Evolutionary conservation across 179 eudicot genomes (phyloP).

Genomic region (Beta macrorhiza): DNA sequence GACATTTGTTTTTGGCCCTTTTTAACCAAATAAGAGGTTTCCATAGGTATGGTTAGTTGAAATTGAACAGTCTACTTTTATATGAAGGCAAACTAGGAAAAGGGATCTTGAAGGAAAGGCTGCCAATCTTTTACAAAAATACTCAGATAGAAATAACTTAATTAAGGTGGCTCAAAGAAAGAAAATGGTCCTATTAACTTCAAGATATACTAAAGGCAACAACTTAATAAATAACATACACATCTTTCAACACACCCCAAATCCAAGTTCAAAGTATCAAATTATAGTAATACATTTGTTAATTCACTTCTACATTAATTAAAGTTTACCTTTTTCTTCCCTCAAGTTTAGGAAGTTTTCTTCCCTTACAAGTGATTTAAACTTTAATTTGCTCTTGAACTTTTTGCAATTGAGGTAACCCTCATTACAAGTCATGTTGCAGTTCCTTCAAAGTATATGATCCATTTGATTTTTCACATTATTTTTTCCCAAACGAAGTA

Average conservation of each 20-base stretch:
- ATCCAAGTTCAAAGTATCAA: constrained; percentile 13
- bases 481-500: not conserved
- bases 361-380: constrained; percentile 37
- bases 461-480: constrained; percentile 14
- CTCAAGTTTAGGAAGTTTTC: constrained; percentile 31
- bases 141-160: not conserved
- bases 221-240: constrained; percentile 23
- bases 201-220: constrained; percentile 13
- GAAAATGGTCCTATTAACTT: constrained; percentile 4
- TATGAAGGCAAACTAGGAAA: constrained; percentile 1
- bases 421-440: constrained; percentile 24
- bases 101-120: constrained; percentile 30
- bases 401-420: constrained; percentile 19
- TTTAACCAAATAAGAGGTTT: not conserved
- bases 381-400: constrained; percentile 12
- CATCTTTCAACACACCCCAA: constrained; percentile 26
- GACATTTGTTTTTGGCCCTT: not conserved
- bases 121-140: constrained; percentile 22
- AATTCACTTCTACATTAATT: constrained; percentile 22
- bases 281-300: not conserved
- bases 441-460: constrained; percentile 19
- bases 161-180: constrained; percentile 14
- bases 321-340: constrained; percentile 19
- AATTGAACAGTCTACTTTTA: not conserved
- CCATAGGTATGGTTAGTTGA: constrained; percentile 14